These are phyloP conservation scores for Lathyrus oleraceus DNA, from an alignment of 306 rosid species.

Conservation along the genomic window DNA sequence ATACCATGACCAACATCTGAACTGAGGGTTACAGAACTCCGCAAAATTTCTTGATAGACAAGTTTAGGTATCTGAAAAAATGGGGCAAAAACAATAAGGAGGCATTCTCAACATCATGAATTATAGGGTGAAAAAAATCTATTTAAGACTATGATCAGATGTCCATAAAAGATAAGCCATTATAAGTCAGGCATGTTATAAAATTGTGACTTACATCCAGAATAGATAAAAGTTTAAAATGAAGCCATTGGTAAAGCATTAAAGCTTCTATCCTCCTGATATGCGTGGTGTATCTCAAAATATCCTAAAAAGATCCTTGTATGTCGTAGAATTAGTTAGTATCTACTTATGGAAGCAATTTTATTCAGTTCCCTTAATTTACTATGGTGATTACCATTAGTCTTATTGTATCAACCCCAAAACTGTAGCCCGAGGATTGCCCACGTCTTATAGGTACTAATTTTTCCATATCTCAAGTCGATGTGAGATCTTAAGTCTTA, in stretches of 20 bases:
- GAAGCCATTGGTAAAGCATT: neutral
- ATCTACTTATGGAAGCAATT: neutral
- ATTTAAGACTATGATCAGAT: slow-evolving; percentile 17
- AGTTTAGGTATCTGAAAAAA: slow-evolving; percentile 77
- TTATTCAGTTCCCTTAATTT: neutral
- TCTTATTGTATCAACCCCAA: neutral
- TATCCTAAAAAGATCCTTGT: neutral
- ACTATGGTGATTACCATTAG: neutral
- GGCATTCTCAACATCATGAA: slow-evolving; percentile 12
- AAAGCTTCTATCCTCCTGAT: neutral
- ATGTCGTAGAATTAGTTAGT: neutral
- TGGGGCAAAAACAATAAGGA: slow-evolving; percentile 15
- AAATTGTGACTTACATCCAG: neutral
- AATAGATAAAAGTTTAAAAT: neutral
- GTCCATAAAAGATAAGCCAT: slow-evolving; percentile 1
- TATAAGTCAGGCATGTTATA: slow-evolving; percentile 12
- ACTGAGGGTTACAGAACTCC: slow-evolving; percentile 51
- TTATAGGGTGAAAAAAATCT: neutral
- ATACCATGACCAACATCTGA: slow-evolving; percentile 58
- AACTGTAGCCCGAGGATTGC: neutral
- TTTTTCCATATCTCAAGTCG: neutral
- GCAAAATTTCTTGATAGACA: slow-evolving; percentile 63
- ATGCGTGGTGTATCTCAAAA: neutral
- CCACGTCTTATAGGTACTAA: neutral
- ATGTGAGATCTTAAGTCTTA: neutral